Conservation (phyloP, 305 asterid genomes). For the Lippia alba region DNA sequence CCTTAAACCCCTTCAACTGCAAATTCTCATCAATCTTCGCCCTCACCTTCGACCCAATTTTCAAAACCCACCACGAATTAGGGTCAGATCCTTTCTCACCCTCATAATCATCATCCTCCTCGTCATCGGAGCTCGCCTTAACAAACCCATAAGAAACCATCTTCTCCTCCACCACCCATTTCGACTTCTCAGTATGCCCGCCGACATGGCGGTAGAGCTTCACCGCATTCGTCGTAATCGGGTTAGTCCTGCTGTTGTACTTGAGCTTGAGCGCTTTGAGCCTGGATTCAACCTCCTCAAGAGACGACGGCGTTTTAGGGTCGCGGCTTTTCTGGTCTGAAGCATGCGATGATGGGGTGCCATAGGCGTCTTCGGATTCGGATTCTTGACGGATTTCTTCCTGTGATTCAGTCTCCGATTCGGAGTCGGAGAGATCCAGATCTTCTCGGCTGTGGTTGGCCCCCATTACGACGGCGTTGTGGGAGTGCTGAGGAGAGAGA, state of each 20-base stretch:
- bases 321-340: slow-evolving; percentile 44
- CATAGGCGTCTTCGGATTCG: slow-evolving; percentile 61
- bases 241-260: slow-evolving; percentile 46
- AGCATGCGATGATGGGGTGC: slow-evolving; percentile 68
- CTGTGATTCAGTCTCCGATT: slow-evolving; percentile 68
- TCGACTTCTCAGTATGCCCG: slow-evolving; percentile 61
- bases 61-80: slow-evolving; percentile 66
- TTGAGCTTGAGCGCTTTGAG: slow-evolving; percentile 88
- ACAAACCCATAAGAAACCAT: slow-evolving; percentile 55
- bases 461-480: slow-evolving; percentile 63
- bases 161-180: slow-evolving; percentile 83
- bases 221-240: slow-evolving; percentile 57
- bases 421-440: slow-evolving; percentile 76
- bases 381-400: slow-evolving; percentile 44
- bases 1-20: slow-evolving; percentile 79
- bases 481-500: slow-evolving; percentile 7
- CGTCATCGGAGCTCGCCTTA: slow-evolving; percentile 46
- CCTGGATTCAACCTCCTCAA: slow-evolving; percentile 83
- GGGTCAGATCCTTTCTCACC: slow-evolving; percentile 48
- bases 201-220: slow-evolving; percentile 72
- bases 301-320: slow-evolving; percentile 68
- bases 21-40: slow-evolving; percentile 68
- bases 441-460: slow-evolving; percentile 83
- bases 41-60: slow-evolving; percentile 70
- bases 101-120: slow-evolving; percentile 51